Conservation (phyloP, 2,329 filamentous ascomycete genomes). For the Emydomyces testavorans region DNA sequence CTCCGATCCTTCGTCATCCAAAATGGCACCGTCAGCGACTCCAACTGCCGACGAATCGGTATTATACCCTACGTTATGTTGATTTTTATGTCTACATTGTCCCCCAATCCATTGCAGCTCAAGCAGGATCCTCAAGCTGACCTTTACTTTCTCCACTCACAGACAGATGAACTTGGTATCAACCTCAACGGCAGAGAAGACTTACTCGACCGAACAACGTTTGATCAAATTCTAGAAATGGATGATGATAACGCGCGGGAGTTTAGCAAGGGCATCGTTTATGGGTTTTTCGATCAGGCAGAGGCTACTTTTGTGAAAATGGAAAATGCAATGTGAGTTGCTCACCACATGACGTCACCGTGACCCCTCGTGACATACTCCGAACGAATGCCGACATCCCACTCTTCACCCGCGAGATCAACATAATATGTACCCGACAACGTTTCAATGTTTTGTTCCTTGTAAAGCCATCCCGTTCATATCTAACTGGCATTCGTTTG, state of each 20-base stretch:
- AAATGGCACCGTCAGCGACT: constrained; percentile 15
- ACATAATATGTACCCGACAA: too few relatives aligned
- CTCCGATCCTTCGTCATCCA: constrained; percentile 14
- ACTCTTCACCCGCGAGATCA: background rate
- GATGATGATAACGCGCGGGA: constrained; percentile 73
- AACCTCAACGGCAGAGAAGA: constrained; percentile 56
- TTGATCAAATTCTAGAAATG: constrained; percentile 96
- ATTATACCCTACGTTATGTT: background rate
- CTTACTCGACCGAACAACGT: constrained; percentile 66
- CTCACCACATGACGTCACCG: constrained; percentile 14
- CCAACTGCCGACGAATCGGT: constrained; percentile 7
- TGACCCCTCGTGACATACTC: constrained; percentile 1
- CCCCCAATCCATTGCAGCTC: too few relatives aligned
- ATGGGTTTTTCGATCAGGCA: constrained; percentile 86
- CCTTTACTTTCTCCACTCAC: constrained; percentile 4
- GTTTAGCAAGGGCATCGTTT: constrained; percentile 80
- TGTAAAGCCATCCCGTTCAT: background rate
- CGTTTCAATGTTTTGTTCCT: background rate
- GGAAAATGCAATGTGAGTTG: constrained; percentile 66
- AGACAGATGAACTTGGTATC: constrained; percentile 39
- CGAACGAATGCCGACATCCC: background rate
- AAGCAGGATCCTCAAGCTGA: too few relatives aligned
- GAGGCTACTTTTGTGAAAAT: constrained; percentile 76
- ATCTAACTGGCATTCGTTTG: background rate
- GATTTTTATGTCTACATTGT: background rate